Conservation (phyloP, 225 moss, liverwort and hornwort species). For the Antitrichia curtipendula region DNA sequence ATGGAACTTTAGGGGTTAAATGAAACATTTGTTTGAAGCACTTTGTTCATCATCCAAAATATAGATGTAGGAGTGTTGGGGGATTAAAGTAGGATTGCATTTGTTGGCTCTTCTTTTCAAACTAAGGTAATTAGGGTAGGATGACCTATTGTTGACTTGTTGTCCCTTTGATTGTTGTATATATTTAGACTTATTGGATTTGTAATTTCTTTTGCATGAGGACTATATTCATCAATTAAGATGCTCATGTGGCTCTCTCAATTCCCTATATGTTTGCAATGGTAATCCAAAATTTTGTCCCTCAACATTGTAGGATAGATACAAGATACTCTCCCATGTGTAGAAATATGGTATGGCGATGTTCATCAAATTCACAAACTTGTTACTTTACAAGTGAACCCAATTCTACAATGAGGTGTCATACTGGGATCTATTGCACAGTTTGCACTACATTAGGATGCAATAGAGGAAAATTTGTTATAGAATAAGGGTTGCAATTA, state of each 20-base stretch:
- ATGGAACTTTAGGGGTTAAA: too few species aligned
- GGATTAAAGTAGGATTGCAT: neutral
- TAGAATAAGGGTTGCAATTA: neutral
- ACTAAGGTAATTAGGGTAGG: neutral
- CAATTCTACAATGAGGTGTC: neutral
- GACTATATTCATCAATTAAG: neutral
- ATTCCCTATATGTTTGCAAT: neutral
- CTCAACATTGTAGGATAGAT: neutral
- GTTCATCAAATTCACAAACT: neutral
- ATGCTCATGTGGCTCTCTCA: neutral
- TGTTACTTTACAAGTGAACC: neutral
- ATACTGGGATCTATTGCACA: neutral
- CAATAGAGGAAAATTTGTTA: neutral
- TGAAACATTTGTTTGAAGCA: neutral
- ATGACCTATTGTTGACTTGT: neutral
- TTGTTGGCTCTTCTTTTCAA: neutral
- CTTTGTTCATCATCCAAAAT: neutral
- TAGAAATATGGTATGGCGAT: accelerated
- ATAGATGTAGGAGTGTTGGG: accelerated
- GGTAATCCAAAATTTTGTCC: neutral
- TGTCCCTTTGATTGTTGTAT: neutral
- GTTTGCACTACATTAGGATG: neutral
- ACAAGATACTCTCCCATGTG: neutral
- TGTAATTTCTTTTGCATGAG: neutral
- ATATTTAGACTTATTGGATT: neutral